Evolutionary conservation across 2,329 filamentous ascomycete genomes (phyloP).

Genomic region (Penicillium sp.): DNA sequence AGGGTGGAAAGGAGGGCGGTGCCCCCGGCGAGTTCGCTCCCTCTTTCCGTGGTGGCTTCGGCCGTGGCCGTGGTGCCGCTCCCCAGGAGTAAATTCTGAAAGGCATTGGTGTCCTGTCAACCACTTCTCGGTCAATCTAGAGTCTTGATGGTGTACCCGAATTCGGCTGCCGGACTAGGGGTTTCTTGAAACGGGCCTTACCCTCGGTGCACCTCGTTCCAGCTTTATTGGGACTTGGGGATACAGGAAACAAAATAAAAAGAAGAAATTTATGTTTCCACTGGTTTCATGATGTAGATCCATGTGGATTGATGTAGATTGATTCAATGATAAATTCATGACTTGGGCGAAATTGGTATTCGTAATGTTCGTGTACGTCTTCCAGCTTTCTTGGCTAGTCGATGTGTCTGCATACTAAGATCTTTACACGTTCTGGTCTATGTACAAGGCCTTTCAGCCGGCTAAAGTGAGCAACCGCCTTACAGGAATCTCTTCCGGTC

Average conservation of each 20-base stretch:
- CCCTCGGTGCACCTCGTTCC: slow-evolving; percentile 22
- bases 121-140: slow-evolving; percentile 34
- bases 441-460: background rate
- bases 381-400: background rate
- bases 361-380: background rate
- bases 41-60: slow-evolving; percentile 87
- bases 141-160: slow-evolving; percentile 26
- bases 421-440: background rate
- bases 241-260: slow-evolving; percentile 27
- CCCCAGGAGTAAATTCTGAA: slow-evolving; percentile 56
- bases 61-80: slow-evolving; percentile 80
- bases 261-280: slow-evolving; percentile 26
- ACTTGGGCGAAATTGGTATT: background rate
- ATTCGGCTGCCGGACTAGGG: slow-evolving; percentile 30
- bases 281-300: slow-evolving; percentile 31
- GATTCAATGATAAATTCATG: background rate
- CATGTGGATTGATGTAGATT: slow-evolving; percentile 12
- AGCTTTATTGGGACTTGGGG: slow-evolving; percentile 19
- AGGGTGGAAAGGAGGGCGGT: slow-evolving; percentile 81
- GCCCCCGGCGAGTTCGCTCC: slow-evolving; percentile 89
- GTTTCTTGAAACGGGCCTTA: slow-evolving; percentile 26
- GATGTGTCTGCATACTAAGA: background rate
- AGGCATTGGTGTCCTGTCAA: slow-evolving; percentile 29
- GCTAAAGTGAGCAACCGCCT: background rate
- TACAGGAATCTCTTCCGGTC: slow-evolving; percentile 43